Evolutionary conservation across 2,329 filamentous ascomycete species (phyloP), one percentile per base, ranked within the genome.

Genomic region (Hirsutella rhossiliensis): DNA sequence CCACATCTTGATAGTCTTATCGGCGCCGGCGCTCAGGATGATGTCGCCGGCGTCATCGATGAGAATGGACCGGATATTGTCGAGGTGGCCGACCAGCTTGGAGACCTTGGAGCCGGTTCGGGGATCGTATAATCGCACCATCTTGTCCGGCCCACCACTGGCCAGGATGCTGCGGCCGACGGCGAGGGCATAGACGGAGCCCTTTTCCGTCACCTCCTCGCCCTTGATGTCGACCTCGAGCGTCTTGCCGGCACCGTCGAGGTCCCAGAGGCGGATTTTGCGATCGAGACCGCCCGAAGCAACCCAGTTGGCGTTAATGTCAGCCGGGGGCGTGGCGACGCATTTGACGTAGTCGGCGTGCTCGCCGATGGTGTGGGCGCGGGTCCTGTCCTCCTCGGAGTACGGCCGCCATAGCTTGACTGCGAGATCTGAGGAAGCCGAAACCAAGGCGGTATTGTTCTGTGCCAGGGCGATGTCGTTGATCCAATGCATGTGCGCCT

Each of bases 1-100:
- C 92, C 92, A 98, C 46, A 97, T 80, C 67, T 98, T 98, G 68
- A 98, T 83, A 0, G 92, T 97, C 65, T 94, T 88, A 61, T 98
- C 92, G 1, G 90, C 90, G 54, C 89, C 95, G 13, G 87, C 89
- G 1, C 90, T 95, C 72, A 98, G 78, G 53, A 98, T 86, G 36
- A 81, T 94, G 58, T 95, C 88, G 34, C 87, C 89, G 47, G 85
- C 80, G 52, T 90, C 80, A 54, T 87, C 94, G 51, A 98, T 80
- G 43, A 98, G 70, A 49, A 98, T 88, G 53, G 90, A 84, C 40
- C 92, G 81, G 52, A 98, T 82, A 52, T 90, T 96, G 69, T 94
- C 89, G 18, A 90, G 94, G 61, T 98, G 92, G 5, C 92, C 92
- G 19, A 97, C 87, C 52, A 98, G 90, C 62, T 96, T 97, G 50